Conservation (phyloP, 2,329 filamentous ascomycete genomes). For the Dactylellina drechsleri region DNA sequence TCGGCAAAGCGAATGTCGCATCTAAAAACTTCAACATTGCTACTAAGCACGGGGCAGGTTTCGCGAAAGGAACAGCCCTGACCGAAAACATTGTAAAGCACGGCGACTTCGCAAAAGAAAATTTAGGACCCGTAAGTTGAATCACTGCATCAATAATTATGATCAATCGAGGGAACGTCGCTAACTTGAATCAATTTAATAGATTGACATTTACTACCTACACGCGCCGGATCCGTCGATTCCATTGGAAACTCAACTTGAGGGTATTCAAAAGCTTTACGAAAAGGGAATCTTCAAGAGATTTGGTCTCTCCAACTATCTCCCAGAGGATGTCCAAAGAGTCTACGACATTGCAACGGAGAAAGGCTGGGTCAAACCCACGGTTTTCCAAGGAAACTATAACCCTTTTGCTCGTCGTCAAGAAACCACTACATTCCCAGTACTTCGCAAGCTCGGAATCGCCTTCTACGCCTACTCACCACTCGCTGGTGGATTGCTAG, state of each 20-base stretch:
- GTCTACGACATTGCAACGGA: constrained; percentile 81
- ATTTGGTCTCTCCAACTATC: constrained; percentile 84
- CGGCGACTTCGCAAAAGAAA: constrained; percentile 29
- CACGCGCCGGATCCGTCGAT: constrained; percentile 75
- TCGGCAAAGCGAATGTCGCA: constrained; percentile 28
- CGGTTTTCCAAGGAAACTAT: constrained; percentile 89
- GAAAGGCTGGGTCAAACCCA: constrained; percentile 83
- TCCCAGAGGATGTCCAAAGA: constrained; percentile 87
- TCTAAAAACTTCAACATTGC: constrained; percentile 40
- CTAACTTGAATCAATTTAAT: background rate
- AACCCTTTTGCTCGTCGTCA: constrained; percentile 80
- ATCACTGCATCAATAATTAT: background rate
- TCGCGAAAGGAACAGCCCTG: constrained; percentile 14
- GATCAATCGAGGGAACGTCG: background rate
- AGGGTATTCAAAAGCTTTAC: constrained; percentile 81
- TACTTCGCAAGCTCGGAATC: constrained; percentile 79
- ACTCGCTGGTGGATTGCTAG: constrained; percentile 80
- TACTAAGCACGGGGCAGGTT: constrained; percentile 40
- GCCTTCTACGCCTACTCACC: constrained; percentile 86
- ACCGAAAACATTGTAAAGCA: constrained; percentile 32
- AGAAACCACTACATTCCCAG: constrained; percentile 77
- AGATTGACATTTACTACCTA: constrained; percentile 79
- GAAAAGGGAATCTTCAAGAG: constrained; percentile 86
- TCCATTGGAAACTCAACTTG: constrained; percentile 81
- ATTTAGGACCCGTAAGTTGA: constrained; percentile 42